Conservation (phyloP, 2,329 filamentous ascomycete species). For the Thermothelomyces thermophilus region DNA sequence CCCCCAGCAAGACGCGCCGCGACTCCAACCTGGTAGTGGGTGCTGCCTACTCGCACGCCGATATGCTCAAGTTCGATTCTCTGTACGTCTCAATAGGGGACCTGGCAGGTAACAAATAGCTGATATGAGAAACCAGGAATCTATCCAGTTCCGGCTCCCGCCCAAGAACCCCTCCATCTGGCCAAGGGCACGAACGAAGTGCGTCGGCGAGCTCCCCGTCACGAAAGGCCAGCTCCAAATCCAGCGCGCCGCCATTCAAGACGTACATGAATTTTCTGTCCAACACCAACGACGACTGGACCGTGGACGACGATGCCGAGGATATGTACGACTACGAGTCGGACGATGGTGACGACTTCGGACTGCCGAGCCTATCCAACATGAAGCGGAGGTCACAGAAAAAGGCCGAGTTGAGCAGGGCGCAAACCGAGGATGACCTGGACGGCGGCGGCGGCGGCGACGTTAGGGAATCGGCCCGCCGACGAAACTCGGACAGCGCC, state of each 20-base stretch:
- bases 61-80: conserved; percentile 82
- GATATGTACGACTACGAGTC: conserved; percentile 77
- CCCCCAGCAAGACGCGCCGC: conserved; percentile 51
- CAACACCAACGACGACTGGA: conserved; percentile 78
- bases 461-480: conserved; percentile 35
- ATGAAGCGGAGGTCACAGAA: conserved; percentile 68
- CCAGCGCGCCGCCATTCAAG: conserved; percentile 59
- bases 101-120: not conserved
- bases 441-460: conserved; percentile 36
- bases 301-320: conserved; percentile 63
- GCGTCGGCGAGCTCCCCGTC: conserved; percentile 49
- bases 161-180: conserved; percentile 70
- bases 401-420: conserved; percentile 40
- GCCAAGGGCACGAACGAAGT: conserved; percentile 46
- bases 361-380: conserved; percentile 83
- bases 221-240: conserved; percentile 44
- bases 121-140: conserved; percentile 39
- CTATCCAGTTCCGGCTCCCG: conserved; percentile 55
- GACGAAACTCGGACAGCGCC: conserved; percentile 73
- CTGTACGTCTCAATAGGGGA: conserved; percentile 48
- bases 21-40: conserved; percentile 75
- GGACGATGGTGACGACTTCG: conserved; percentile 91
- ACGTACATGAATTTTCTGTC: conserved; percentile 77
- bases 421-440: conserved; percentile 26
- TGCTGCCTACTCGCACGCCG: conserved; percentile 91